Evolutionary conservation across 2,329 filamentous ascomycete species (phyloP), one percentile per base, ranked within the genome.

Genomic region (Alternaria sp.): DNA sequence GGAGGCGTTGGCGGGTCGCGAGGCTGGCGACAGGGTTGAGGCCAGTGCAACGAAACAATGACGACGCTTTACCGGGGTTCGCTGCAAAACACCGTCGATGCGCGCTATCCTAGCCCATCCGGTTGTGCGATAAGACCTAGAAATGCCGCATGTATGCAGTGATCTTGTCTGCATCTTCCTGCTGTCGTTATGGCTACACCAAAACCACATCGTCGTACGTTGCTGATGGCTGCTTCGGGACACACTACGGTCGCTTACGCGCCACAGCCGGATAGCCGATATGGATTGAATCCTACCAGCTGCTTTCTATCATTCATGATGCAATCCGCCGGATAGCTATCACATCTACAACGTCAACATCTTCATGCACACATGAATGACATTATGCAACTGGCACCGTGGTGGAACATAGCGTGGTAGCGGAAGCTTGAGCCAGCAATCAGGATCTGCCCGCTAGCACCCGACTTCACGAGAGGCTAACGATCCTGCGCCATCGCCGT

Each of bases 1-100:
- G 28, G 25, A 10, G 14, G n/a, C 25, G 46, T 44, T 58, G 43
- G 21, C 18, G 15, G 37, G 50, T 18, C 37, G 60, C 56, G 46
- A 62, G 56, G 56, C 55, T 61, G 60, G 21, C 15, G 60, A 58
- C 63, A 63, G 54, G 57, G 60, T 41, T 63, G 28, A 54, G 20
- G 46, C 53, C 47, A 46, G 47, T 33, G 37, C 28, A 12, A 53
- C 44, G 18, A 45, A 47, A 44, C 30, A 49, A 60, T 60, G 50
- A 56, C 44, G 58, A 30, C 30, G 58, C 43, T 18, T 20, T 14
- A 23, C 58, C 30, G 23, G 58, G 50, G 28, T 55, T 46, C n/a
- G 26, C 44, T 33, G 37, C 41, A 49, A 26, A 26, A 18, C 49
- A 20, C 57, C 25, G 25, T 46, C 57, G 18, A 23, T 54, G 47